These are phyloP conservation scores for Vitellaria paradoxa DNA, from an alignment of 179 eudicot genomes.

Conservation along the genomic window DNA sequence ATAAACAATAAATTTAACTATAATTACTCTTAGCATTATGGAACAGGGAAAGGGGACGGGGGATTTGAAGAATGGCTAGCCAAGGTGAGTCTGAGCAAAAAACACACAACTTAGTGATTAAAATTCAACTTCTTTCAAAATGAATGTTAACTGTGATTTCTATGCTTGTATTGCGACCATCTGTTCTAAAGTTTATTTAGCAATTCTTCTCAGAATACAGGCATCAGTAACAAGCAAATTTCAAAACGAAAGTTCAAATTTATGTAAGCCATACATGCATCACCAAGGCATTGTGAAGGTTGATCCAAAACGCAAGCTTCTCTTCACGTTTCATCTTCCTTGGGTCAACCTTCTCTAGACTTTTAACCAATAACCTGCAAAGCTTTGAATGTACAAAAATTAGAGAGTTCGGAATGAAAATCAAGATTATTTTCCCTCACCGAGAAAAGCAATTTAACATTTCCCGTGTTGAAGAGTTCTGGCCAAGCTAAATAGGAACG, in stretches of 20 bases:
- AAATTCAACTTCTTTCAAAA: not conserved
- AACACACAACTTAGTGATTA: not conserved
- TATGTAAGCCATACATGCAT: slow-evolving; percentile 45
- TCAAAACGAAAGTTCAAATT: slow-evolving; percentile 8
- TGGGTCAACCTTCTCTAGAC: slow-evolving; percentile 46
- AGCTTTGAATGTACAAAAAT: slow-evolving; percentile 9
- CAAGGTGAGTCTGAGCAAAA: not conserved
- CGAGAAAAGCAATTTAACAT: not conserved
- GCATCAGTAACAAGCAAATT: not conserved
- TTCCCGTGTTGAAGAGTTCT: not conserved
- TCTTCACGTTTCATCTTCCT: slow-evolving; percentile 54
- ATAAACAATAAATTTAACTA: not conserved
- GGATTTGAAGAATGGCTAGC: not conserved
- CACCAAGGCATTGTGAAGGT: slow-evolving; percentile 55
- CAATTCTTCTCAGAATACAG: not conserved
- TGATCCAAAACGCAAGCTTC: slow-evolving; percentile 22
- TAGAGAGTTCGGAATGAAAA: slow-evolving; percentile 8
- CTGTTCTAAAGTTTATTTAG: not conserved
- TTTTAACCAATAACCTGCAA: slow-evolving; percentile 46
- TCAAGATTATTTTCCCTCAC: not conserved
- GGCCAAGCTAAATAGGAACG: not conserved
- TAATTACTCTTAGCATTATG: not conserved
- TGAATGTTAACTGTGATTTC: not conserved
- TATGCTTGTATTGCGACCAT: not conserved
- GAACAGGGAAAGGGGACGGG: not conserved